Conservation (phyloP, 148 eudicot species). For the Drosera capensis region DNA sequence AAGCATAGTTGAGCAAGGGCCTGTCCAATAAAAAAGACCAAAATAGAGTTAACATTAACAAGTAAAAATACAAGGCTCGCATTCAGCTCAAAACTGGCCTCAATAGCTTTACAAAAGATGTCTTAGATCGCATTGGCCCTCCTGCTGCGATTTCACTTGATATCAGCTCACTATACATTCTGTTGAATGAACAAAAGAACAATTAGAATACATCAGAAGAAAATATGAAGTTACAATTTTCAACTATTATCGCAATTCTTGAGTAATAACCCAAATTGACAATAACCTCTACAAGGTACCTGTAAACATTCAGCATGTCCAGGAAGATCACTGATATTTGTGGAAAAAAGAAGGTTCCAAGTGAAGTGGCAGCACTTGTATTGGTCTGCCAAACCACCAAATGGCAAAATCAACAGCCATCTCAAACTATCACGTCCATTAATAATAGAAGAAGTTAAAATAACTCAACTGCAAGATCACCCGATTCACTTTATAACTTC, state of each 20-base stretch:
- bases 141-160: slow-evolving; percentile 81
- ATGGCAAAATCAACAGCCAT: no score
- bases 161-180: slow-evolving; percentile 99
- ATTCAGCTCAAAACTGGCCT: slow-evolving; percentile 1
- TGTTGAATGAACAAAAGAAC: slow-evolving; percentile 10
- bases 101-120: slow-evolving; percentile 86
- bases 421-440: no score
- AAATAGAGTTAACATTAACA: neutral
- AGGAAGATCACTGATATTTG: slow-evolving; percentile 78
- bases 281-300: slow-evolving; percentile 17
- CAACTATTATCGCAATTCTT: neutral
- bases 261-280: neutral
- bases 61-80: neutral
- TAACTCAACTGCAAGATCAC: no score
- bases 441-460: no score
- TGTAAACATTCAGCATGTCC: slow-evolving; percentile 99
- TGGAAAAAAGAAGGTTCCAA: slow-evolving; percentile 77
- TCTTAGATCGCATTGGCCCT: slow-evolving; percentile 70
- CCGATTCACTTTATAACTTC: no score
- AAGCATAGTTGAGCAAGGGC: neutral
- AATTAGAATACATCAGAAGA: neutral
- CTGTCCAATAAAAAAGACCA: neutral
- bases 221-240: neutral
- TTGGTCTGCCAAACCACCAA: slow-evolving; percentile 45
- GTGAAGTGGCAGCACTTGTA: slow-evolving; percentile 77